These are phyloP conservation scores for Ascomycota sp. DNA, from an alignment of 2,329 filamentous ascomycete species.

Conservation along the genomic window DNA sequence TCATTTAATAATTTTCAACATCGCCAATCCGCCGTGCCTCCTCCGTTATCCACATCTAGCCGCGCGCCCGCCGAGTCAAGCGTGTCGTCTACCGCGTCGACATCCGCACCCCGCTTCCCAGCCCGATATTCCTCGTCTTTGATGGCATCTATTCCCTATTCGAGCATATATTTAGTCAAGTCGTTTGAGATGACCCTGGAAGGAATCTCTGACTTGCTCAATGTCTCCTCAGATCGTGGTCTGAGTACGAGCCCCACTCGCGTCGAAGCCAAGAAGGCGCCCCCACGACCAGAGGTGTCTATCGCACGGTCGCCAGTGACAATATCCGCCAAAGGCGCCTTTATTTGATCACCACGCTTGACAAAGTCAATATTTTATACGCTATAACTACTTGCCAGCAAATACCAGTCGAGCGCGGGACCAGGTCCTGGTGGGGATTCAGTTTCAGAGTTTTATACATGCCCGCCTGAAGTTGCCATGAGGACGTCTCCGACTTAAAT, in stretches of 20 bases:
- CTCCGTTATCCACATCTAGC: constrained; percentile 11
- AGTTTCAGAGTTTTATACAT: too few relatives aligned
- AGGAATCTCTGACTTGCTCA: constrained; percentile 4
- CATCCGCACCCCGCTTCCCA: constrained; percentile 12
- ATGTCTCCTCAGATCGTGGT: too few relatives aligned
- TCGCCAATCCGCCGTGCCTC: constrained; percentile 14
- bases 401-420: too few relatives aligned
- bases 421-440: too few relatives aligned
- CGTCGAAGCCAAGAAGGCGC: constrained; percentile 12
- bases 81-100: constrained; percentile 10
- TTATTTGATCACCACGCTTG: too few relatives aligned
- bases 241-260: constrained; percentile 2
- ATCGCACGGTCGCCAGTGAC: constrained; percentile 11
- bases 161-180: constrained; percentile 11
- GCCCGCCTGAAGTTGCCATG: too few relatives aligned
- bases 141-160: constrained; percentile 10
- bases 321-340: too few relatives aligned
- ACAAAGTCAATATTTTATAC: too few relatives aligned
- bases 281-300: constrained; percentile 10
- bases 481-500: too few relatives aligned
- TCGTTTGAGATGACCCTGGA: constrained; percentile 11
- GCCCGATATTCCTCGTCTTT: background rate
- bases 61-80: constrained; percentile 1
- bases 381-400: too few relatives aligned
- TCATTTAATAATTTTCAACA: constrained; percentile 9